A percentile compares a stretch with the other conserved stretches of the same genome.
These are phyloP conservation scores for Eucalyptus polybractea DNA, from an alignment of 345 rosid species.

Conservation along the genomic window DNA sequence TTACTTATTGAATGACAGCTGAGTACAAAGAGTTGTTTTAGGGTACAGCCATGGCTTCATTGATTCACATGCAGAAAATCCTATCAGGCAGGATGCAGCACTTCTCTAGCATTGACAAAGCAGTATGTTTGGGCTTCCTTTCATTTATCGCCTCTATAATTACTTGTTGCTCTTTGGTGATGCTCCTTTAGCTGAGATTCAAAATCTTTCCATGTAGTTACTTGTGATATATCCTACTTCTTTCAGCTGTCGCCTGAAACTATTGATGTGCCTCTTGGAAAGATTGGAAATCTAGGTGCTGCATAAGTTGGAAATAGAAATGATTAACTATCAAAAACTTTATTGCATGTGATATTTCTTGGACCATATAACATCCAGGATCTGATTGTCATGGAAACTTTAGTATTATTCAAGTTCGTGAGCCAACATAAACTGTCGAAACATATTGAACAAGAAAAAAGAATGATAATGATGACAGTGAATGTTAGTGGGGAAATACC, in stretches of 20 bases:
- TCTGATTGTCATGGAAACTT: background rate
- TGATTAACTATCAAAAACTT: background rate
- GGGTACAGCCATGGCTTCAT: slow-evolving; percentile 95
- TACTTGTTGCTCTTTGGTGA: background rate
- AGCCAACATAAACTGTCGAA: background rate
- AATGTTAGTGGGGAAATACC: background rate
- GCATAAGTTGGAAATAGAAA: background rate
- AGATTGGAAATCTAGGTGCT: background rate
- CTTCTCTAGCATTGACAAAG: slow-evolving; percentile 77
- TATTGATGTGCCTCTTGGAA: background rate
- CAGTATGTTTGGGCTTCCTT: slow-evolving; percentile 26
- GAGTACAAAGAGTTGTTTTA: slow-evolving; percentile 6
- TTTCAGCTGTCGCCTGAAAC: background rate
- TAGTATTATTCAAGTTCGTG: background rate
- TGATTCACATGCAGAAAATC: slow-evolving; percentile 91
- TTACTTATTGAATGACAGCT: background rate
- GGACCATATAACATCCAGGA: background rate
- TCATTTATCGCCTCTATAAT: background rate
- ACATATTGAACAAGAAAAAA: background rate
- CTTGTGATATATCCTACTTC: background rate
- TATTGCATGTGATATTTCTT: background rate
- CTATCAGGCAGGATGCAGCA: slow-evolving; percentile 83
- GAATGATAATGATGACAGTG: background rate
- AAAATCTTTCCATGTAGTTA: background rate
- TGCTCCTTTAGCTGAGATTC: background rate